Base-by-base conservation (phyloP, 805 yeast genomes). In the Zygosaccharomyces kombuchaensis region DNA sequence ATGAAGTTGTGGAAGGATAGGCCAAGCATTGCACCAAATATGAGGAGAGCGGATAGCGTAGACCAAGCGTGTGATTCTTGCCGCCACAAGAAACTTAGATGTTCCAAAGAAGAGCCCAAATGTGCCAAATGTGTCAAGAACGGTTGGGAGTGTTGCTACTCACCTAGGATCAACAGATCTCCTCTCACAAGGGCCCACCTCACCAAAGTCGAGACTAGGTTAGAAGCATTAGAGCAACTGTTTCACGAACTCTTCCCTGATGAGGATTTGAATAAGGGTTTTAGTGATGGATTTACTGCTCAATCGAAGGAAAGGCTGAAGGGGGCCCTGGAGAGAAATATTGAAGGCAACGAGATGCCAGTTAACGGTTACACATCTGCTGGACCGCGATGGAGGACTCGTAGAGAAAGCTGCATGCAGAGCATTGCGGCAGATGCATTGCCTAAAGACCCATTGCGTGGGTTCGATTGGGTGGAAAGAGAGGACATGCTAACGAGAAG, bases 101-200 rank as follows among this genome's bases (percentile, higher is more conserved):
- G 96, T 61, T 80, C 95, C 25, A 87, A 86, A 57, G 87, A 82
- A 48, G 72, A 67, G 22, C 96, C 96, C 2, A 77, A 75, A 51
- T 87, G 96, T 59, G 69, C 81, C 36, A 86, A 86, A 58, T 87
- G 96, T 68, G 63, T 73, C 6, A 78, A 76, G 44, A 87, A 85
- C 59, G 71, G 73, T 17, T 82, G 95, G 85, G 75, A 76, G 26
- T 87, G 96, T 63, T 67, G 77, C 1, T 87, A 87, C 59, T 82
- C 90, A 17, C 96, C 96, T 12, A 72, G 85, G 49, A 76, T 82
- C 1, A 82, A 84, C 27, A 71, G 96, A 44, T 81, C 91, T 4
- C 96, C 96, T 0, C 67, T 87, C 45, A 87, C 96, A 0, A 70
- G 96, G 54, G 87, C 84, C 3, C 84, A 86, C 66, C 68, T 87